Conservation (phyloP, 805 yeast genomes). For the Starmera quercuum region DNA sequence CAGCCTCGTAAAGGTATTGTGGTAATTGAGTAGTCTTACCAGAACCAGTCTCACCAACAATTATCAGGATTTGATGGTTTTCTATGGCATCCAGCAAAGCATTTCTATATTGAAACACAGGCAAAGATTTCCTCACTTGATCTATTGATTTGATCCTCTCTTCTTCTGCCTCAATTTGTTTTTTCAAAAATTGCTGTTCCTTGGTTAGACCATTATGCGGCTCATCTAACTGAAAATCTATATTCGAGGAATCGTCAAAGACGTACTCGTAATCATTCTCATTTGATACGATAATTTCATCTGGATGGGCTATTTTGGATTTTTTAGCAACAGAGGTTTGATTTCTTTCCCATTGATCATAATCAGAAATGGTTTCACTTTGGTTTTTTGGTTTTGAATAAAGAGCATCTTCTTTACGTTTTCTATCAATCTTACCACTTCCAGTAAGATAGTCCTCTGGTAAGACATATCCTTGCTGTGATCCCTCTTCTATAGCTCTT, state of each 20-base stretch:
- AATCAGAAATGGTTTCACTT: slow-evolving; percentile 20
- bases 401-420: slow-evolving; percentile 45
- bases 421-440: slow-evolving; percentile 44
- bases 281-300: slow-evolving; percentile 33
- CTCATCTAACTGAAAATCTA: slow-evolving; percentile 35
- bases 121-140: slow-evolving; percentile 56
- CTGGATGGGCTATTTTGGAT: slow-evolving; percentile 24
- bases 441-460: slow-evolving; percentile 52
- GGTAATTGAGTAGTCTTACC: slow-evolving; percentile 95
- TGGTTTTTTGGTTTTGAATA: slow-evolving; percentile 26
- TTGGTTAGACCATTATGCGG: slow-evolving; percentile 15
- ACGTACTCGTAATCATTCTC: slow-evolving; percentile 64
- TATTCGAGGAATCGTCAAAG: slow-evolving; percentile 58
- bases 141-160: slow-evolving; percentile 21
- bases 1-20: slow-evolving; percentile 78
- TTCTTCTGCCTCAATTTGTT: slow-evolving; percentile 23
- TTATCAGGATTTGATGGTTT: slow-evolving; percentile 59
- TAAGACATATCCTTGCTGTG: slow-evolving; percentile 37
- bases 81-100: slow-evolving; percentile 53
- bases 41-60: slow-evolving; percentile 88
- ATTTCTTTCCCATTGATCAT: slow-evolving; percentile 17
- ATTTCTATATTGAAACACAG: slow-evolving; percentile 61
- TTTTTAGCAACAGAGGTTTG: slow-evolving; percentile 11
- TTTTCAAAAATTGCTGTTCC: slow-evolving; percentile 28
- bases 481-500: slow-evolving; percentile 22